Conservation (phyloP, 345 rosid genomes). For the Ricinus communis region DNA sequence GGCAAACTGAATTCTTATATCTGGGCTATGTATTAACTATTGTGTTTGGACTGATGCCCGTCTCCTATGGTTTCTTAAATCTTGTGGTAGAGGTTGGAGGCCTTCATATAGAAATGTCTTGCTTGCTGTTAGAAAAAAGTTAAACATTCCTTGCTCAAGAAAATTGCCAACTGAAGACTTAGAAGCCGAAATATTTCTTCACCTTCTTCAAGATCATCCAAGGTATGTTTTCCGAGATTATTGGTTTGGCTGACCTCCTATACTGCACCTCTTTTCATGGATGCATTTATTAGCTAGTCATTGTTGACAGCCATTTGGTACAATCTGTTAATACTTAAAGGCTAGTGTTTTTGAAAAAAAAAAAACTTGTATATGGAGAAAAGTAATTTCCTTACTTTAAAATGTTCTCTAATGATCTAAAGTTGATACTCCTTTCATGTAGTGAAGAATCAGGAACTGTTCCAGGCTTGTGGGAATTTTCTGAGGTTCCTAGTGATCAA, state of each 20-base stretch:
- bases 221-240: constrained; percentile 48
- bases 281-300: too few species aligned
- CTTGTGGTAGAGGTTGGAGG: constrained; percentile 71
- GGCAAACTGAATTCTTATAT: too few species aligned
- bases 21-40: neutral
- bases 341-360: too few species aligned
- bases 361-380: neutral
- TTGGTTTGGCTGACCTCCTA: neutral
- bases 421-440: constrained; percentile 27
- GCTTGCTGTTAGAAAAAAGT: constrained; percentile 70
- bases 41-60: neutral
- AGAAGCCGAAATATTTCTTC: constrained; percentile 86
- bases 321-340: too few species aligned
- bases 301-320: too few species aligned
- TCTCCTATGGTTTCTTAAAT: constrained; percentile 13
- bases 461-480: constrained; percentile 53
- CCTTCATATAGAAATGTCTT: constrained; percentile 76
- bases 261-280: too few species aligned
- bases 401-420: constrained; percentile 13
- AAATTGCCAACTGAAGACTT: constrained; percentile 76
- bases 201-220: constrained; percentile 56
- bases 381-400: neutral
- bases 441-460: constrained; percentile 69
- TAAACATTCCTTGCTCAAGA: constrained; percentile 74
- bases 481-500: constrained; percentile 33